Evolutionary conservation across 768 basidiomycete species (phyloP).

Genomic region (Mycena pura): DNA sequence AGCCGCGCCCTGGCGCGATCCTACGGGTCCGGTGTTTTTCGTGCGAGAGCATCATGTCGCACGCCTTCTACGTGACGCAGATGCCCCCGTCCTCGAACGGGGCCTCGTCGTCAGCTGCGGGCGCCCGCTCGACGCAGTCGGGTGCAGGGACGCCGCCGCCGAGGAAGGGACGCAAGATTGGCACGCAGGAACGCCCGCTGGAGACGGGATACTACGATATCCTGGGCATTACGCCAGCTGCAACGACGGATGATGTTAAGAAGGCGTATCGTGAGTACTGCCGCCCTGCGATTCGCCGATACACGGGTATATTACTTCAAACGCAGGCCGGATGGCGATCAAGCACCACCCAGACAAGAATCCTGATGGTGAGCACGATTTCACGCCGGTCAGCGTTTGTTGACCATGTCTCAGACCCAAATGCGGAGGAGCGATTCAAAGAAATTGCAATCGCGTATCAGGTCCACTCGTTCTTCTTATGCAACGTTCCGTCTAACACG

Average conservation of each 20-base stretch:
- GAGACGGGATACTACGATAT: slow-evolving; percentile 94
- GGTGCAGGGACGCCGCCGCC: slow-evolving; percentile 33
- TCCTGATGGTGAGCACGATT: slow-evolving; percentile 54
- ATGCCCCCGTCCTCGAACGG: slow-evolving; percentile 39
- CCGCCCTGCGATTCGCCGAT: slow-evolving; percentile 1
- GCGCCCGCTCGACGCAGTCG: slow-evolving; percentile 27
- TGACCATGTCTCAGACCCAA: slow-evolving; percentile 50
- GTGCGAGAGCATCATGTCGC: slow-evolving; percentile 65
- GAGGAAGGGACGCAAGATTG: slow-evolving; percentile 77
- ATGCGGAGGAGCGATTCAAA: slow-evolving; percentile 89
- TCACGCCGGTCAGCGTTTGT: neutral
- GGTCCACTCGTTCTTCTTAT: neutral
- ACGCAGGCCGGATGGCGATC: slow-evolving; percentile 79
- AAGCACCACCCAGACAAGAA: slow-evolving; percentile 95
- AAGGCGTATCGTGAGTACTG: slow-evolving; percentile 79
- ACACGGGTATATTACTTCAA: neutral
- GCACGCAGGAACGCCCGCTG: slow-evolving; percentile 85
- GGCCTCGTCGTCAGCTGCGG: slow-evolving; percentile 25
- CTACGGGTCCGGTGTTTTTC: slow-evolving; percentile 75
- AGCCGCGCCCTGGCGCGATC: slow-evolving; percentile 60
- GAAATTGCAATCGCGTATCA: slow-evolving; percentile 88
- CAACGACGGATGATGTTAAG: slow-evolving; percentile 86
- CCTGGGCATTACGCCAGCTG: slow-evolving; percentile 75
- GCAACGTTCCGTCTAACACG: neutral
- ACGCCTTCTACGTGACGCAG: slow-evolving; percentile 74